Evolutionary conservation across 768 basidiomycete species (phyloP), one percentile per base, ranked within the genome.

Genomic region (Thelephora ganbajun): DNA sequence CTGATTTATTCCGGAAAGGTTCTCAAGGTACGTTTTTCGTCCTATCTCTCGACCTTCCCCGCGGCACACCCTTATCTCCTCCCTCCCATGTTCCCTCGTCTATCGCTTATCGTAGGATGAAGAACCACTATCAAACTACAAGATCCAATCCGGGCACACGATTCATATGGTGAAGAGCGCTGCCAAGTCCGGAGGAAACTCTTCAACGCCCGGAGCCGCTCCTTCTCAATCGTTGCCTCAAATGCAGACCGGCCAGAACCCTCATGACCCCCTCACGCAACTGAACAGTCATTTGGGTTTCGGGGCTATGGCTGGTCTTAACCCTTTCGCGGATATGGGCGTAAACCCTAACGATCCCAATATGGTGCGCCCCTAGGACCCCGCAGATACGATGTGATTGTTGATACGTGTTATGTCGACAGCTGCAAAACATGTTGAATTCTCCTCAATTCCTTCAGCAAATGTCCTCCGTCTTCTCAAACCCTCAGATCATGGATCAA

Each of bases 131-230:
- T 79, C 83, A 1, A 69, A 71, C 6, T 96, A 96, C 75, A 94
- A 96, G 71, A 91, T 96, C 50, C 85, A 88, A 58, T 76, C 83
- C 0, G 72, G 76, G 2, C 87, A 96, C 60, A 92, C 90, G 0
- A 79, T 93, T 36, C 91, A 91, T 61, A 90, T 91, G 86, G 92
- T 92, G 56, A 94, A 93, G 61, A 86, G 88, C 19, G 79, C 76
- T 9, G 71, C 80, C 1, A 74, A 81, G 6, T 43, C 59, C 1
- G 50, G 61, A 1, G 33, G 46, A 22, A 14, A 53, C 6, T 56
- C 64, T 2, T 47, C 66, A 13, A 50, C 68, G 1, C 60, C 76
- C 16, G 59, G 59, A 35, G 50, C 71, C 18, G 53, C 69, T n/a
- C 56, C 72, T 3, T 58, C 74, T 0, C 81, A 76, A 59, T 71